Base-by-base conservation (phyloP, 2,329 filamentous ascomycete genomes). In the Phialophora verrucosa region DNA sequence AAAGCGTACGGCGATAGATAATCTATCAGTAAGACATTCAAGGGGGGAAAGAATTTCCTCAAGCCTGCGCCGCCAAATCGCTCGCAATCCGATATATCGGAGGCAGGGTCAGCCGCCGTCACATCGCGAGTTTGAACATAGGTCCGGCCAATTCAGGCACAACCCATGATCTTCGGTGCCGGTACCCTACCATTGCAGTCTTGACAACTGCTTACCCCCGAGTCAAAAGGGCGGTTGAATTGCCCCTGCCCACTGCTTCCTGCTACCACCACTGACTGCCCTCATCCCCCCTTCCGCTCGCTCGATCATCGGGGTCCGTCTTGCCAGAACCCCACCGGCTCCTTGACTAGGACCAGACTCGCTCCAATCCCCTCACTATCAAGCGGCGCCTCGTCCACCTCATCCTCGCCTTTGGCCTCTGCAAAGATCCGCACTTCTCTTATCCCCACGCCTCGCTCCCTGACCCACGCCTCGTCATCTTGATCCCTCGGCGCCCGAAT, bases 371-470 rank as follows among this genome's bases (percentile, higher is more conserved):
- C 69, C 20, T 69, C 63, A 50, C 50, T 62, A 42, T 66, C 67
- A 31, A 71, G 59, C 14, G 63, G 60, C 29, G 50, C 58, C 38
- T 68, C 63, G 35, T 69, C 67, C 11, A 62, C 55, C 32, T 64
- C 64, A 25, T 61, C 65, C 55, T 65, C 55, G 23, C 65, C 55
- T 8, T 54, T 42, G 1, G 56, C 62, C 11, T 65, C 64, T 3
- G 62, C 67, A 38, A 59, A 69, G 27, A 71, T 25, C 29, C 59
- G 64, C 14, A 71, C 31, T 49, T 65, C 63, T 44, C 67, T 47
- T 14, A 71, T 71, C 29, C 69, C 69, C 8, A 71, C 59, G 12
- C 69, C 69, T 10, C 69, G 58, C 35, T 67, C 62, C 27, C 50
- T 59, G 31, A 71, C 25, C 69, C 69, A 71, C 12, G 57, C 50